Percentiles rank a stretch among this genome's conserved stretches.
These are phyloP conservation scores for Russula sp. DNA, from an alignment of 768 basidiomycete species.

Conservation along the genomic window DNA sequence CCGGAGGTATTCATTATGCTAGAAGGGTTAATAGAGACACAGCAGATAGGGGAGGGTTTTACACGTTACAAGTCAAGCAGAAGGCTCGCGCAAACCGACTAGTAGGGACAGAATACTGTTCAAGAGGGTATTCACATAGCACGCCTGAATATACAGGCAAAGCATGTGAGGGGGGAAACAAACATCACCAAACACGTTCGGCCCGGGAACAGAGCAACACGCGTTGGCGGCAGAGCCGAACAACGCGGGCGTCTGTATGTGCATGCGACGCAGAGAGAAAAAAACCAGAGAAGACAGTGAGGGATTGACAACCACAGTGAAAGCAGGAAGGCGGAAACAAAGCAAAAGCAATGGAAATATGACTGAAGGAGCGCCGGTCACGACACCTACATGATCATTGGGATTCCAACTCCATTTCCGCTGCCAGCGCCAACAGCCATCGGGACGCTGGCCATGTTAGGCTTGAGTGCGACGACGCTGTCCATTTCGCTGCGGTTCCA, in stretches of 20 bases:
- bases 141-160: conserved; percentile 9
- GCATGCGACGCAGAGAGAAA: conserved; percentile 12
- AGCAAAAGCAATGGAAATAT: background rate
- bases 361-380: background rate
- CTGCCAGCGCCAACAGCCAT: conserved; percentile 42
- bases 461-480: conserved; percentile 38
- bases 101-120: conserved; percentile 18
- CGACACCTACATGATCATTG: conserved; percentile 39
- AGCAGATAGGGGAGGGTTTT: conserved; percentile 7
- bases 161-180: conserved; percentile 12
- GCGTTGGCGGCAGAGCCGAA: background rate
- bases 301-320: conserved; percentile 17
- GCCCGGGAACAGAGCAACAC: conserved; percentile 10
- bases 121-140: conserved; percentile 18
- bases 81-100: conserved; percentile 25
- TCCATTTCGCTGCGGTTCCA: conserved; percentile 35
- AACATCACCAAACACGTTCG: conserved; percentile 3
- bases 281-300: conserved; percentile 11
- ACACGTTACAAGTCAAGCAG: conserved; percentile 22
- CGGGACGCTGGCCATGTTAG: conserved; percentile 36
- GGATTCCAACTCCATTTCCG: conserved; percentile 39
- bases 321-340: background rate
- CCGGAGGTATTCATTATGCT: conserved; percentile 2
- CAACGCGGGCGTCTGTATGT: conserved; percentile 11
- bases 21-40: conserved; percentile 4